Base-by-base conservation (phyloP, 257 asterid species). In the Solanum chiquidenum region DNA sequence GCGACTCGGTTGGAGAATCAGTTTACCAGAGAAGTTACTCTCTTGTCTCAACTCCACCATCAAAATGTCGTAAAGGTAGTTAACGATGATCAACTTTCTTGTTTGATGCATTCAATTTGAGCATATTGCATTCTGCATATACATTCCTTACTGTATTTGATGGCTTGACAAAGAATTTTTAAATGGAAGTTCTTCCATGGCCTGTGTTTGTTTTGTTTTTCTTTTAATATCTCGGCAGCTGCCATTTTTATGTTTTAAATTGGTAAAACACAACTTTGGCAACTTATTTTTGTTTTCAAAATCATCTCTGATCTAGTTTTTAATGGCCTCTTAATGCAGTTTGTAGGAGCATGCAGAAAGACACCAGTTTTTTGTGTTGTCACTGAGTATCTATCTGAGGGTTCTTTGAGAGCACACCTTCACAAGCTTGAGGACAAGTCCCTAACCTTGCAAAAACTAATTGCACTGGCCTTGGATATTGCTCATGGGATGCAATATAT, bases 41-140 rank as follows among this genome's bases (percentile, higher is more conserved):
- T 91, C 18, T 86, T 91, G 86, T 89, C 93, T 75, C 93, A 87
- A 80, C 93, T 91, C 87, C 92, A 87, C 76, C 93, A 91, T 85
- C 89, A 37, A 85, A 91, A 91, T 68, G 86, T 91, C 37, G 77
- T 91, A 62, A 91, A 90, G 93, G 93, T 91, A 33, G 72, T 33
- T 38, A 64, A 31, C 9, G 29, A 46, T 42, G 60, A 71, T n/a
- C 16, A 3, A 23, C 11, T 71, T 83, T 35, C 49, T 49, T 25
- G 25, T 83, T 21, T 76, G 55, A 31, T 73, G 73, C 33, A 71
- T 73, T 18, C 10, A 46, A n/a, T 74, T 55, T 75, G 49, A 60
- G 27, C 86, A 37, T 86, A 55, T 58, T 23, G 42, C 12, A 27
- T 29, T 80, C 64, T 80, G 68, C 27, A 80, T 80, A 80, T 80